Evolutionary conservation across 192 early-diverging fungal genomes (phyloP).

Genomic region (Radiomyces spectabilis): DNA sequence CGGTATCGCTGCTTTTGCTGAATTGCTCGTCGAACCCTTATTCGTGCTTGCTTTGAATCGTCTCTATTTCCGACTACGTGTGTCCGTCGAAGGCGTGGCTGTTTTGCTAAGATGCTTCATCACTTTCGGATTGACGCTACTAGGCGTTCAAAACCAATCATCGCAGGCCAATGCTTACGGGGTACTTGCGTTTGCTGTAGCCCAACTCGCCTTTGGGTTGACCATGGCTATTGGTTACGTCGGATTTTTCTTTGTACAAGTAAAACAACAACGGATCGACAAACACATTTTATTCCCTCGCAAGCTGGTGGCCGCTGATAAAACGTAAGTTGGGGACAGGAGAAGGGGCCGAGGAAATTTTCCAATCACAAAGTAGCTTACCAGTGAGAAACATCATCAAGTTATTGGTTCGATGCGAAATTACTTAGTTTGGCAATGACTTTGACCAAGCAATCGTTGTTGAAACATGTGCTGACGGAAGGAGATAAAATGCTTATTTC

Average conservation of each 20-base stretch:
- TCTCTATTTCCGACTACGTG: slow-evolving; percentile 72
- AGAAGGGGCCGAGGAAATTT: too few species aligned
- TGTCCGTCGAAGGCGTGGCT: slow-evolving; percentile 74
- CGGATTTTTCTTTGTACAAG: slow-evolving; percentile 35
- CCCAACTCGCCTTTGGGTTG: slow-evolving; percentile 67
- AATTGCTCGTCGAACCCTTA: slow-evolving; percentile 81
- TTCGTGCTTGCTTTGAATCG: slow-evolving; percentile 66
- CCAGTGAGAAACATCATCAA: too few species aligned
- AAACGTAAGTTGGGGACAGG: slow-evolving; percentile 14
- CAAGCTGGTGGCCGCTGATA: slow-evolving; percentile 18
- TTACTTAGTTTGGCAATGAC: slow-evolving; percentile 62
- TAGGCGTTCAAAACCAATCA: slow-evolving; percentile 24
- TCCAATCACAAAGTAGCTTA: too few species aligned
- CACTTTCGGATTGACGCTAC: slow-evolving; percentile 56
- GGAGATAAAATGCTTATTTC: slow-evolving; percentile 94
- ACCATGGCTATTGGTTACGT: slow-evolving; percentile 53
- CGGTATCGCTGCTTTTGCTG: slow-evolving; percentile 67
- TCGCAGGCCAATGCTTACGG: slow-evolving; percentile 38
- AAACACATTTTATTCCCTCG: slow-evolving; percentile 28
- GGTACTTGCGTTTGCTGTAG: slow-evolving; percentile 71
- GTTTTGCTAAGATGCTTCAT: slow-evolving; percentile 66
- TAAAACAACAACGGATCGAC: slow-evolving; percentile 16
- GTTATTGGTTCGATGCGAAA: slow-evolving; percentile 55
- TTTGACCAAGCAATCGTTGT: slow-evolving; percentile 76
- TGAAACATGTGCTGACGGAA: slow-evolving; percentile 94